Base-by-base conservation (phyloP, 805 yeast species). In the Cyberlindnera suaveolens region DNA sequence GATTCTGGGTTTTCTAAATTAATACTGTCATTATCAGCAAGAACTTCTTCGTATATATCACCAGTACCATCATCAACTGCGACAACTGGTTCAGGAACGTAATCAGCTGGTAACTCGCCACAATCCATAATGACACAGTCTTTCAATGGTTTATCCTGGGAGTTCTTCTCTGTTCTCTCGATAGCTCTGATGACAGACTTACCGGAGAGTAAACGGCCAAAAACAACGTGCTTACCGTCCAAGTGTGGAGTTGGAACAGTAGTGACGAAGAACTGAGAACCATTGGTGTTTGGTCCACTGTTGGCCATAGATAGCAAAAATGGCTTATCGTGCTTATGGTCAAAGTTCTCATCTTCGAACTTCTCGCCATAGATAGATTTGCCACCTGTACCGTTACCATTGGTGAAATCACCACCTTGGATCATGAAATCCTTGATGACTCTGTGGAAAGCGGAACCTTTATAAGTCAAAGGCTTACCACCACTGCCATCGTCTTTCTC, bases 271-370 rank as follows among this genome's bases (percentile, higher is more conserved):
- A 88, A 93, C 66, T 91, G 98, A 3, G 96, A 88, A 1, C 98
- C 98, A 60, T 93, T 93, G 39, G 98, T 91, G 63, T 82, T 80
- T 46, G 96, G 89, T 15, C 98, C 98, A 5, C 97, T 86, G 60
- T 91, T 91, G 45, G 99, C 98, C 98, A 91, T 93, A 7, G 96
- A 86, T 54, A 91, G 74, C 53, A 93, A 71, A 64, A 84, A 90
- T 42, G 98, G 98, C 57, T 74, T 74, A 50, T 81, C 88, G 61
- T 91, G 98, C 49, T 73, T 76, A 51, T 77, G 61, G 39, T 72
- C 63, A 63, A 93, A 91, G 64, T 83, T 84, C 64, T 91, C 99
- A 62, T 91, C 99, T 58, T 86, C 96, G 54, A 85, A 85, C 60
- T 83, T 83, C 52, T 82, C 90, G 23, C 93, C 93, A 57, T 85